A percentile compares a stretch with the other conserved stretches of the same genome.
These are phyloP conservation scores for Rhizopus sp. DNA, from an alignment of 371 early-diverging fungal species.

Conservation along the genomic window DNA sequence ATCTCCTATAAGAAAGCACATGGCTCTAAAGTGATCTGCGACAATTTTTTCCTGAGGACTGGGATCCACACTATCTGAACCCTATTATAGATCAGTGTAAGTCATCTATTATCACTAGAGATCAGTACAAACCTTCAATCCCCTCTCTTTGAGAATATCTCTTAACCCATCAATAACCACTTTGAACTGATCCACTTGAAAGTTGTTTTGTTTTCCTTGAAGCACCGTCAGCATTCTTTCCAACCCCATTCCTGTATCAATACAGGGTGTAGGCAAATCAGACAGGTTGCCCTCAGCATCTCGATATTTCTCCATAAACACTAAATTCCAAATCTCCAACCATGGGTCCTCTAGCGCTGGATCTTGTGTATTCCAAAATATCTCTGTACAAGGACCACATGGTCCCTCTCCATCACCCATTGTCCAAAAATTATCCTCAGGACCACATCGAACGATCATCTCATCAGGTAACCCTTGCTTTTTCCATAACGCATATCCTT, in stretches of 20 bases:
- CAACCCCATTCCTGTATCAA: conserved; percentile 86
- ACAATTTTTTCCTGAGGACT: conserved; percentile 67
- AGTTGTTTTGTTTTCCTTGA: conserved; percentile 66
- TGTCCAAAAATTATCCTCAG: conserved; percentile 80
- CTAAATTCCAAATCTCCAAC: conserved; percentile 86
- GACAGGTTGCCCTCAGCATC: conserved; percentile 55
- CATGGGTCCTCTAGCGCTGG: conserved; percentile 54
- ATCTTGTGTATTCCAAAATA: conserved; percentile 77
- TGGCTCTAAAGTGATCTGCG: conserved; percentile 76
- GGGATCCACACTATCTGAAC: conserved; percentile 29
- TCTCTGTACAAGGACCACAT: conserved; percentile 82
- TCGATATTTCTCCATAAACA: conserved; percentile 80
- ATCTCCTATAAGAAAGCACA: conserved; percentile 74
- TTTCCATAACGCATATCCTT: conserved; percentile 69
- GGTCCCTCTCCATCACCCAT: conserved; percentile 88
- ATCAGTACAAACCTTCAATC: conserved; percentile 28
- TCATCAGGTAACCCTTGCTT: conserved; percentile 62
- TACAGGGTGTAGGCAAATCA: conserved; percentile 62
- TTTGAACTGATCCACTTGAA: conserved; percentile 71
- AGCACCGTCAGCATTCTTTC: conserved; percentile 73
- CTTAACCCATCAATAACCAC: conserved; percentile 51
- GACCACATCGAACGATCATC: conserved; percentile 60
- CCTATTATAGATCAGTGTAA: conserved; percentile 5
- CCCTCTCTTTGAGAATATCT: conserved; percentile 33
- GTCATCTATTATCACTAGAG: background rate